A percentile compares a stretch with the other conserved stretches of the same genome.
These are phyloP conservation scores for Cryptococcus sp. DNA, from an alignment of 1,284 basidiomycete genomes.

Conservation along the genomic window DNA sequence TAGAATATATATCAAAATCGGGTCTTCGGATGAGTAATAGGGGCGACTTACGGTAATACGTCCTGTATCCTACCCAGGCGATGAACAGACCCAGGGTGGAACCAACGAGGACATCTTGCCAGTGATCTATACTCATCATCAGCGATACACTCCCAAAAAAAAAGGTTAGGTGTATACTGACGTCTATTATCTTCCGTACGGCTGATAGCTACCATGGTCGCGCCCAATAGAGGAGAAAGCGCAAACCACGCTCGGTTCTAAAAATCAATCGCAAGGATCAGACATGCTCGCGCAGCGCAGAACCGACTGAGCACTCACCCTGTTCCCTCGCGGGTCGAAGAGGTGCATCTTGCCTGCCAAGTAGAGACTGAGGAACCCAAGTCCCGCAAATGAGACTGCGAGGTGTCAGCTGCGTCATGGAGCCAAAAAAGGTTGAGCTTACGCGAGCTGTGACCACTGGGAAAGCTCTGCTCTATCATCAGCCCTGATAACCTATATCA, in stretches of 20 bases:
- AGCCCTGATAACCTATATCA: neutral
- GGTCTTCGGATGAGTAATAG: neutral
- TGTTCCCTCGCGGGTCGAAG: constrained; percentile 77
- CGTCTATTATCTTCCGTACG: constrained; percentile 87
- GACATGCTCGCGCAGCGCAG: neutral
- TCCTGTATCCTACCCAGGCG: constrained; percentile 77
- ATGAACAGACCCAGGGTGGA: constrained; percentile 71
- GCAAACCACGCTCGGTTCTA: constrained; percentile 84
- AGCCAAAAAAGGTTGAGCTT: constrained; percentile 5
- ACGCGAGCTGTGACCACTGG: constrained; percentile 72
- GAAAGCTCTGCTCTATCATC: constrained; percentile 65
- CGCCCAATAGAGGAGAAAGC: constrained; percentile 73
- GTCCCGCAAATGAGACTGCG: constrained; percentile 84
- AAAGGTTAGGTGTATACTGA: constrained; percentile 50
- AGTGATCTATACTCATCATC: constrained; percentile 65
- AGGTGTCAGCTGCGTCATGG: neutral
- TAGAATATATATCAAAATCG: neutral
- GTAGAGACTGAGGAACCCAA: constrained; percentile 87
- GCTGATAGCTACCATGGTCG: constrained; percentile 84
- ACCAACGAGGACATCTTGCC: constrained; percentile 84
- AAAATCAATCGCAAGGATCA: neutral
- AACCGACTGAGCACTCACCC: constrained; percentile 58
- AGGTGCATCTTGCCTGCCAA: constrained; percentile 88
- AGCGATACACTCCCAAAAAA: neutral
- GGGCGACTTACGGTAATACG: constrained; percentile 48